Evolutionary conservation across 768 basidiomycete species (phyloP).

Genomic region (Tulasnella sp.): DNA sequence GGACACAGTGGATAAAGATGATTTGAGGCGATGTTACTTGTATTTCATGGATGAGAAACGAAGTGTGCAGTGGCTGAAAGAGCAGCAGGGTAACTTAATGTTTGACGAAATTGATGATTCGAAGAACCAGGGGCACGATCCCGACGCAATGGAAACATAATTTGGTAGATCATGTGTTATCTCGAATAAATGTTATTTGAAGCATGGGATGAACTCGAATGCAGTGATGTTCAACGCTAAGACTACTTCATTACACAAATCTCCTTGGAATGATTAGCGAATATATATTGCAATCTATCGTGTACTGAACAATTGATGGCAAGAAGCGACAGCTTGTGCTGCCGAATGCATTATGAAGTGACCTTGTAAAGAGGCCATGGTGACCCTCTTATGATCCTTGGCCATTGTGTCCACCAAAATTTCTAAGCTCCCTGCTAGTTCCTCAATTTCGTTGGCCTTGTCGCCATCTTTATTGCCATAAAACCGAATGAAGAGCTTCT

Average conservation of each 20-base stretch:
- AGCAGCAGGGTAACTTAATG: constrained; percentile 28
- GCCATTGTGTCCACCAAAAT: constrained; percentile 42
- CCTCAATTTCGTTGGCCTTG: constrained; percentile 29
- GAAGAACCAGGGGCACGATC: constrained; percentile 33
- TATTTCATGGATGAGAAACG: constrained; percentile 92
- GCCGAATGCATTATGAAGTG: constrained; percentile 72
- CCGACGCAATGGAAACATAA: too few relatives aligned
- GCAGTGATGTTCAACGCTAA: too few relatives aligned
- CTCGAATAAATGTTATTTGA: too few relatives aligned
- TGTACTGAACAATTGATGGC: constrained; percentile 35
- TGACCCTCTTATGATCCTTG: constrained; percentile 43
- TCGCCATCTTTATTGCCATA: constrained; percentile 44
- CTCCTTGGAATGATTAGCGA: too few relatives aligned
- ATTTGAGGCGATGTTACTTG: constrained; percentile 68
- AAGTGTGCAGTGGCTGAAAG: constrained; percentile 82
- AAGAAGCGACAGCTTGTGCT: constrained; percentile 39
- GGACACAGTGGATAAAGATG: constrained; percentile 69
- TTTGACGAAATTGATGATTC: constrained; percentile 27
- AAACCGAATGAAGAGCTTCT: constrained; percentile 66
- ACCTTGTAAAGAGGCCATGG: constrained; percentile 95
- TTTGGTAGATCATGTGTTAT: too few relatives aligned
- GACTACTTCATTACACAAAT: too few relatives aligned
- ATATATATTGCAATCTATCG: too few relatives aligned
- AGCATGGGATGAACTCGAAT: too few relatives aligned
- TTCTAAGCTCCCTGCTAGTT: constrained; percentile 41